These are phyloP conservation scores for Euphrasia confusa DNA, from an alignment of 257 asterid genomes.

Conservation along the genomic window DNA sequence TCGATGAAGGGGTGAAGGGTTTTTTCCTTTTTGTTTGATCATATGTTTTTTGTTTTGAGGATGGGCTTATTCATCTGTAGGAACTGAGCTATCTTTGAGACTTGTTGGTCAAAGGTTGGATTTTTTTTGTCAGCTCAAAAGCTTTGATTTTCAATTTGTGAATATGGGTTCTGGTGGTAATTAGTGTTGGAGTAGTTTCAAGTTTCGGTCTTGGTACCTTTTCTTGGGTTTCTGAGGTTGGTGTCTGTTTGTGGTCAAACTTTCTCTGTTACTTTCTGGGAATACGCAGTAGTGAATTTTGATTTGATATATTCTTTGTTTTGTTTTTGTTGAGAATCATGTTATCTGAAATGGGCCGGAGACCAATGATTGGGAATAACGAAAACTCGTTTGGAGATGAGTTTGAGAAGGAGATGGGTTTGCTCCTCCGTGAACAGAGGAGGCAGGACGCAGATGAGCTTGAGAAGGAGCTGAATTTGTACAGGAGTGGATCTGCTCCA, in stretches of 20 bases:
- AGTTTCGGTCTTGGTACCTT: conserved; percentile 25
- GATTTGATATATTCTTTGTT: not conserved
- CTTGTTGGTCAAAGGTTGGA: conserved; percentile 38
- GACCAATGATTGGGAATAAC: conserved; percentile 66
- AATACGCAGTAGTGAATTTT: not conserved
- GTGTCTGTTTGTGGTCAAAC: too few relatives aligned
- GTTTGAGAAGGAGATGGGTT: conserved; percentile 75
- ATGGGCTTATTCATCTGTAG: conserved; percentile 22
- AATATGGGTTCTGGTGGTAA: conserved; percentile 23
- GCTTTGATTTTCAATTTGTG: conserved; percentile 25
- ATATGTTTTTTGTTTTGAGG: conserved; percentile 8
- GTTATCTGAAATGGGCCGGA: conserved; percentile 72
- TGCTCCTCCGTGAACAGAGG: conserved; percentile 68
- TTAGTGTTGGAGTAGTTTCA: conserved; percentile 13
- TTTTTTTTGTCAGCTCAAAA: conserved; percentile 28
- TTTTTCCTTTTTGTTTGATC: conserved; percentile 27
- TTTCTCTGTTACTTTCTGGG: too few relatives aligned
- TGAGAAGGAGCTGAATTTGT: conserved; percentile 89
- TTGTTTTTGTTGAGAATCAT: conserved; percentile 30
- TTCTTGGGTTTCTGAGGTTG: conserved; percentile 27
- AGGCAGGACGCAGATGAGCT: conserved; percentile 73
- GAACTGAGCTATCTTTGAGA: conserved; percentile 18
- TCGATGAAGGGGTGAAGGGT: conserved; percentile 22
- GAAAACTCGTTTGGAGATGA: conserved; percentile 84
- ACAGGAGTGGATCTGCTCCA: conserved; percentile 98